Conservation (phyloP, 176 grass and related monocot genomes). For the Typha latifolia region DNA sequence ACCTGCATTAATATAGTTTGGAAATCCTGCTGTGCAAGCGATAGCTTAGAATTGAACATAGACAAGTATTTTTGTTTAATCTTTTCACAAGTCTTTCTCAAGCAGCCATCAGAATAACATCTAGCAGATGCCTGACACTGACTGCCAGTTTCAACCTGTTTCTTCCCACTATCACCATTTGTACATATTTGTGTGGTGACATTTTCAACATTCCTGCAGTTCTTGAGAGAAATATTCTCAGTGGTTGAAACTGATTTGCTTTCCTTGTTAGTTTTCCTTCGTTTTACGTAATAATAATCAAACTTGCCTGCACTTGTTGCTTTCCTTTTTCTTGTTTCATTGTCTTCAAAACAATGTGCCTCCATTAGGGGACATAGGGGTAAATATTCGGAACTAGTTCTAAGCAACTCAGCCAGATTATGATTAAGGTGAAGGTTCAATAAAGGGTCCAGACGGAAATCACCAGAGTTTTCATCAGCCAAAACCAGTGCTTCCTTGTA, state of each 20-base stretch:
- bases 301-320: constrained; percentile 32
- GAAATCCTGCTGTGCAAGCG: constrained; percentile 63
- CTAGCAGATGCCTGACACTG: constrained; percentile 35
- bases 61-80: constrained; percentile 80
- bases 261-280: constrained; percentile 44
- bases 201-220: constrained; percentile 27
- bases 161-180: constrained; percentile 14
- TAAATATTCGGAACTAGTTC: constrained; percentile 58
- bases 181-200: constrained; percentile 5
- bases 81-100: constrained; percentile 64
- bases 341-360: constrained; percentile 24
- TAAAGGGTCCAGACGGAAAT: constrained; percentile 87
- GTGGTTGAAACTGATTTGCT: constrained; percentile 20
- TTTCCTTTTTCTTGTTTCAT: constrained; percentile 45
- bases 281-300: constrained; percentile 37
- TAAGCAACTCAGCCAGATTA: constrained; percentile 71
- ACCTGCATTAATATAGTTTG: constrained; percentile 57
- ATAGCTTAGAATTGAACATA: constrained; percentile 58
- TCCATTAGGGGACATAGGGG: constrained; percentile 49
- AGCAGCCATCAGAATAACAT: constrained; percentile 74
- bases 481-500: constrained; percentile 83
- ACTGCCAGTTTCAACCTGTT: constrained; percentile 20
- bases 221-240: constrained; percentile 26
- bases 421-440: constrained; percentile 96
- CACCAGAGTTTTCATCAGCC: constrained; percentile 48